Evolutionary conservation across 2,329 filamentous ascomycete species (phyloP).

Genomic region (Fusarium graminum): DNA sequence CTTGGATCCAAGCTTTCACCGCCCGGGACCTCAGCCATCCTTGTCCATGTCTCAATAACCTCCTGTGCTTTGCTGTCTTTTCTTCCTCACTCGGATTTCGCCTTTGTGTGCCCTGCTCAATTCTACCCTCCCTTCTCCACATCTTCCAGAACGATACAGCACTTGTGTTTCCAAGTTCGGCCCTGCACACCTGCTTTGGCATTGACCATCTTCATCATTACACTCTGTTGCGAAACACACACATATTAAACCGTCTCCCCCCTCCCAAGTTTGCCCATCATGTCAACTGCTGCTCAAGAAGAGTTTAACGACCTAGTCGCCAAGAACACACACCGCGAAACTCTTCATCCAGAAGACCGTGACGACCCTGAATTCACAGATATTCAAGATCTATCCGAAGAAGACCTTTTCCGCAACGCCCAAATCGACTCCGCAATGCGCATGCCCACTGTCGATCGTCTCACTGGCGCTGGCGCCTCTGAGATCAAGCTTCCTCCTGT

Average conservation of each 20-base stretch:
- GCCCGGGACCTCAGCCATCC: conserved; percentile 40
- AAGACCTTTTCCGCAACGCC: conserved; percentile 65
- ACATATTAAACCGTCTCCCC: conserved; percentile 46
- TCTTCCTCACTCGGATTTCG: conserved; percentile 44
- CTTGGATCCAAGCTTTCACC: conserved; percentile 46
- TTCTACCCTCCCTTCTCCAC: conserved; percentile 48
- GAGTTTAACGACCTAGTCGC: conserved; percentile 74
- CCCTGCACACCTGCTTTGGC: conserved; percentile 37
- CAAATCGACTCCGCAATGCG: conserved; percentile 75
- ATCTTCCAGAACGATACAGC: conserved; percentile 53
- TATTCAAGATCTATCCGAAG: conserved; percentile 68
- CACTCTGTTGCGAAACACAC: conserved; percentile 39
- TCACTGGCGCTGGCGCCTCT: conserved; percentile 59
- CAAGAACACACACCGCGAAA: conserved; percentile 63
- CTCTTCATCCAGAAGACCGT: conserved; percentile 70
- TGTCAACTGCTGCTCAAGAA: conserved; percentile 74
- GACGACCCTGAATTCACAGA: conserved; percentile 61
- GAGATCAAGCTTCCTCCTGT: conserved; percentile 72
- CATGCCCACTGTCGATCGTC: conserved; percentile 63
- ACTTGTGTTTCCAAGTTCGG: conserved; percentile 40
- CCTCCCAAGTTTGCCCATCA: conserved; percentile 54
- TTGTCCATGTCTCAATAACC: conserved; percentile 36
- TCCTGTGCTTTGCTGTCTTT: conserved; percentile 27
- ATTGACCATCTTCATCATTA: conserved; percentile 37
- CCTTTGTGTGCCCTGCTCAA: conserved; percentile 45